Evolutionary conservation across 78 protist genomes (phyloP), one percentile per base, ranked within the genome.

Genomic region (Dictyostelium capitatum): DNA sequence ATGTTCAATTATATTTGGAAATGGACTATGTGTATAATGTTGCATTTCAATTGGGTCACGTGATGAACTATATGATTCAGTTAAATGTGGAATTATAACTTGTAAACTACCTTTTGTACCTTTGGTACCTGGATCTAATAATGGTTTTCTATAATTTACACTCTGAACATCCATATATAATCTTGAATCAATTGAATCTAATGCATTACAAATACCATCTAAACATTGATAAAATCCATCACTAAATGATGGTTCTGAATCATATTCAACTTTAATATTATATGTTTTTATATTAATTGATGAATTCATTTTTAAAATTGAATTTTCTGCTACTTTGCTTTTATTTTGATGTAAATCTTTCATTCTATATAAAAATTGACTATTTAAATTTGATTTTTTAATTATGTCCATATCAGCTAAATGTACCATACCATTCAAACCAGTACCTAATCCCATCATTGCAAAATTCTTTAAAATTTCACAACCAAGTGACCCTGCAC

Each of bases 401-500:
- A 99, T 99, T n/a, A 90, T 57, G 90, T 99, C 99, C 98, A 97
- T 96, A 95, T 99, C 99, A 19, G 99, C 98, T 9, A 99, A 97
- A 30, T 84, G 78, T 14, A 95, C 20, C 51, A 51, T 19, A 57
- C 98, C 97, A 7, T 80, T 62, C 20, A n/a, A 23, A 25, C 96
- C 98, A 23, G 91, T 30, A 7, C 95, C 98, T 7, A 98, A 41
- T 54, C 99, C 99, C 97, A 97, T 95, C 94, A 97, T 30, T 20
- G 99, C 99, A 46, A 90, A 95, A 92, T 80, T 87, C 95, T 99
- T 99, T 79, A 99, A 77, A 79, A 97, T 51, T 91, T 99, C 99
- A 90, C 99, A 99, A 28, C 99, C 99, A n/a, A 79, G 95, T 6
- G 99, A 99, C 12, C 99, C 99, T 2, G 99, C 97, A 30, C 99